Percentiles rank a stretch among this genome's conserved stretches.
Conservation (phyloP, 768 basidiomycete species). For the Hydnum rufescens region DNA sequence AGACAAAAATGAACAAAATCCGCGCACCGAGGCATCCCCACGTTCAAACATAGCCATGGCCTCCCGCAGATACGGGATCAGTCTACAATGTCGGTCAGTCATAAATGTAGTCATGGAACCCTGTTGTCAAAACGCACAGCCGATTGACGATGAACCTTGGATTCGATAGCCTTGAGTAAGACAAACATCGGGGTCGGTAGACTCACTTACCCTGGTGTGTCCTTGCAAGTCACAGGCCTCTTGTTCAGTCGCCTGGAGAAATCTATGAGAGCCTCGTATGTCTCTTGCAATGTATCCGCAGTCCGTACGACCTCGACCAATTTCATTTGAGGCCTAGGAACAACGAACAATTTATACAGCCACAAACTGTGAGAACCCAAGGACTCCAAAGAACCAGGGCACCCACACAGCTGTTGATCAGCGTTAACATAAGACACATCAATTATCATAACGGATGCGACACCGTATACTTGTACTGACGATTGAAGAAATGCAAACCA, state of each 20-base stretch:
- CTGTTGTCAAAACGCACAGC: slow-evolving; percentile 8
- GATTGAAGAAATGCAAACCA: slow-evolving; percentile 26
- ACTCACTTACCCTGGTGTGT: slow-evolving; percentile 21
- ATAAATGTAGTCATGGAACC: neutral
- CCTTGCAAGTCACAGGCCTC: slow-evolving; percentile 22
- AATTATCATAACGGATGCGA: neutral
- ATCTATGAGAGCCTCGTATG: slow-evolving; percentile 18
- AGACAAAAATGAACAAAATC: neutral
- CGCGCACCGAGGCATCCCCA: slow-evolving; percentile 19
- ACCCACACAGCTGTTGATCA: slow-evolving; percentile 8
- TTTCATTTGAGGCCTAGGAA: slow-evolving; percentile 18
- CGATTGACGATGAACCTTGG: slow-evolving; percentile 24
- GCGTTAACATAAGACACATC: neutral
- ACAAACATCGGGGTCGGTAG: neutral
- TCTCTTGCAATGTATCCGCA: slow-evolving; percentile 17
- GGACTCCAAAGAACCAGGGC: neutral
- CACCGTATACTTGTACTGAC: slow-evolving; percentile 10
- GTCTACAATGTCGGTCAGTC: slow-evolving; percentile 3
- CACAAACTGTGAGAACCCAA: neutral
- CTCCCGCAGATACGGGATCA: slow-evolving; percentile 26
- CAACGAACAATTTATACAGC: neutral
- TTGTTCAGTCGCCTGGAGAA: slow-evolving; percentile 21
- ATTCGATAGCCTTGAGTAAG: neutral
- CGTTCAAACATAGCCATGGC: slow-evolving; percentile 25
- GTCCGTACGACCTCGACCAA: slow-evolving; percentile 24